Base-by-base conservation (phyloP, 2,329 filamentous ascomycete species). In the Colletotrichum navitas region DNA sequence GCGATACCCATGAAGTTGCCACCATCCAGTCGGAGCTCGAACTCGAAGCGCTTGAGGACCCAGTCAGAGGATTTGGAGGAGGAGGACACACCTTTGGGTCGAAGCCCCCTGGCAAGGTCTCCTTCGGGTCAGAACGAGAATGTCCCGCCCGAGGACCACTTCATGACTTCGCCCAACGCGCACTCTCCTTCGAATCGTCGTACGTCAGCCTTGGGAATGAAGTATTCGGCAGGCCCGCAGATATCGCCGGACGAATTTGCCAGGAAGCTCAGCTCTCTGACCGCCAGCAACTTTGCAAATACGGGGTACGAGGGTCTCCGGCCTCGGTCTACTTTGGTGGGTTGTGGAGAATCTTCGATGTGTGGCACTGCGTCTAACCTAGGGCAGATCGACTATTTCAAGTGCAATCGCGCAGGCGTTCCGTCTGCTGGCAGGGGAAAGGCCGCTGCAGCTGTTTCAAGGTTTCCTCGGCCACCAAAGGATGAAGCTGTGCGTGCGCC, bases 1-100 rank as follows among this genome's bases (percentile, higher is more conserved):
- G 59, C 69, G 6, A 72, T 72, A 55, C 69, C 65, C 18, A 69
- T 72, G 69, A 72, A 72, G 60, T 61, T 72, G 65, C 69, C 69
- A 49, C 60, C 43, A 41, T 45, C 54, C 12, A 24, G 43, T 29
- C 69, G 69, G 16, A n/a, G 59, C 24, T 68, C 60, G 24, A 59
- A 55, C 16, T 63, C 58, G 52, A 72, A 60, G 45, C 65, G 41
- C 29, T 64, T 60, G 18, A 72, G 54, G 32, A 59, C 65, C 29
- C 59, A 64, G 3, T 16, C 34, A 21, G 60, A 69, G 47, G 65
- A 72, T 29, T n/a, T 64, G 66, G 59, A 55, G 21, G 69, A 69
- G 18, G 69, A 71, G 10, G 39, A 60, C 12, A 21, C 26, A 34
- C 54, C 47, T 14, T 39, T 72, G 16, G 69, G 66, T 8, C 66